Evolutionary conservation across 192 early-diverging fungal species (phyloP).

Genomic region (Coemansia sp.): DNA sequence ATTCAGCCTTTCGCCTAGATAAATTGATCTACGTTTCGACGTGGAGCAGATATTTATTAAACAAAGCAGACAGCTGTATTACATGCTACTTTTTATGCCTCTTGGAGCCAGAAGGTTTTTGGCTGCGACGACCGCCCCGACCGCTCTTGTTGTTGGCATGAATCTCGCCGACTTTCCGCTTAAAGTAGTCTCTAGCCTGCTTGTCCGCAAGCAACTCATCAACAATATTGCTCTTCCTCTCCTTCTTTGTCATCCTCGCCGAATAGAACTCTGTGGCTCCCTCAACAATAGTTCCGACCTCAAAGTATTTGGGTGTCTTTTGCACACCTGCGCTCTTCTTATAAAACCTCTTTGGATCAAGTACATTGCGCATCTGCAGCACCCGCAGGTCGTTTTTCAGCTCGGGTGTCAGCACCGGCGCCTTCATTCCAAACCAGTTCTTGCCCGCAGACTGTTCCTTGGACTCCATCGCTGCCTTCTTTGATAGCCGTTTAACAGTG

Average conservation of each 20-base stretch:
- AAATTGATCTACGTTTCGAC: too few species aligned
- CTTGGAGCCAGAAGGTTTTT: not conserved
- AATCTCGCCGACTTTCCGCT: slow-evolving; percentile 82
- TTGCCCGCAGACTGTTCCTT: slow-evolving; percentile 41
- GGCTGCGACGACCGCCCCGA: not conserved
- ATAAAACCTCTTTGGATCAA: slow-evolving; percentile 93
- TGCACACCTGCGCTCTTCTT: slow-evolving; percentile 69
- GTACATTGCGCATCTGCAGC: slow-evolving; percentile 76
- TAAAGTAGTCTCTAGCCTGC: slow-evolving; percentile 76
- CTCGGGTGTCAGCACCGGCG: slow-evolving; percentile 81
- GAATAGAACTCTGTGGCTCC: slow-evolving; percentile 86
- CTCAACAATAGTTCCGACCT: slow-evolving; percentile 90
- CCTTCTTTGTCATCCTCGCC: slow-evolving; percentile 81
- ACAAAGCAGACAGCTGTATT: not conserved
- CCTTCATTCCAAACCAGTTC: slow-evolving; percentile 89
- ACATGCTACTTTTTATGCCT: not conserved
- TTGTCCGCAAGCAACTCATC: slow-evolving; percentile 85
- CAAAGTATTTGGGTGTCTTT: slow-evolving; percentile 85
- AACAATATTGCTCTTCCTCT: slow-evolving; percentile 78
- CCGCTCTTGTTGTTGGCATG: slow-evolving; percentile 57
- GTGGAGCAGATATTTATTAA: too few species aligned
- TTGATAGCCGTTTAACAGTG: slow-evolving; percentile 32
- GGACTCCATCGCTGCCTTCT: slow-evolving; percentile 15
- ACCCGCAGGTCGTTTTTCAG: slow-evolving; percentile 88
- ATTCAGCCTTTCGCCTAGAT: too few species aligned